Percentiles rank a stretch among this genome's conserved stretches.
Evolutionary conservation across 2,329 filamentous ascomycete species (phyloP).

Genomic region (Beauveria pseudobassiana): DNA sequence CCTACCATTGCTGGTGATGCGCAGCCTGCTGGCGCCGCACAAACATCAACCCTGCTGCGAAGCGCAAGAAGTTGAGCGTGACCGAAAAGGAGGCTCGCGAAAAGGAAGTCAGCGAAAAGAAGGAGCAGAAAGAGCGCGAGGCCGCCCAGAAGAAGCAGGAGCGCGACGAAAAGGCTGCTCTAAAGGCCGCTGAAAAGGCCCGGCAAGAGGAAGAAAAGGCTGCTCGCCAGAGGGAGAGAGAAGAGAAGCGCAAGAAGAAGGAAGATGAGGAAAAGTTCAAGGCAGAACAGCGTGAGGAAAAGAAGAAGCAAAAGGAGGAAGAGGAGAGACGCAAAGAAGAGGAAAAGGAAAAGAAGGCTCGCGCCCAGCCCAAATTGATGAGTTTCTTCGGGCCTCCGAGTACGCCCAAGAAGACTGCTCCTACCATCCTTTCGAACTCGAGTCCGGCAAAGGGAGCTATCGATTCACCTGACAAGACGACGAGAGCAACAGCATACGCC

Average conservation of each 20-base stretch:
- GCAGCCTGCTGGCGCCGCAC: conserved; percentile 16
- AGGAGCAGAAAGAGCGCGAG: conserved; percentile 26
- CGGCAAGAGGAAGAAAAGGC: conserved; percentile 33
- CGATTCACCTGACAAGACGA: conserved; percentile 6
- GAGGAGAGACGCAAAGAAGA: conserved; percentile 31
- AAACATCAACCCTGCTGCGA: conserved; percentile 23
- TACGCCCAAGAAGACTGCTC: conserved; percentile 34
- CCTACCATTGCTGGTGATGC: conserved; percentile 21
- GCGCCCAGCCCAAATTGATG: conserved; percentile 39
- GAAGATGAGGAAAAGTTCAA: conserved; percentile 33
- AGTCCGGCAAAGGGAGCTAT: conserved; percentile 23
- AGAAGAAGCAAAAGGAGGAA: conserved; percentile 44
- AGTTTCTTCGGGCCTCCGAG: conserved; percentile 39
- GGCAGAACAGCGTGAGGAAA: conserved; percentile 36
- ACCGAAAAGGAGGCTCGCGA: conserved; percentile 32
- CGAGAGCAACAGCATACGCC: conserved; percentile 47
- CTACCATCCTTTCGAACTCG: conserved; percentile 20
- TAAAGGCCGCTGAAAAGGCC: conserved; percentile 29
- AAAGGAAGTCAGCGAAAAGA: conserved; percentile 30
- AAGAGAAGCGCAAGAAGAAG: conserved; percentile 33
- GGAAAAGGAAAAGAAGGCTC: conserved; percentile 43
- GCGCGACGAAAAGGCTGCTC: conserved; percentile 23
- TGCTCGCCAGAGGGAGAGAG: conserved; percentile 29
- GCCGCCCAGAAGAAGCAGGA: conserved; percentile 27
- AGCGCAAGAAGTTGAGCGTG: conserved; percentile 36